Evolutionary conservation across 306 rosid species (phyloP).

Genomic region (Hippophae gyantsensis): DNA sequence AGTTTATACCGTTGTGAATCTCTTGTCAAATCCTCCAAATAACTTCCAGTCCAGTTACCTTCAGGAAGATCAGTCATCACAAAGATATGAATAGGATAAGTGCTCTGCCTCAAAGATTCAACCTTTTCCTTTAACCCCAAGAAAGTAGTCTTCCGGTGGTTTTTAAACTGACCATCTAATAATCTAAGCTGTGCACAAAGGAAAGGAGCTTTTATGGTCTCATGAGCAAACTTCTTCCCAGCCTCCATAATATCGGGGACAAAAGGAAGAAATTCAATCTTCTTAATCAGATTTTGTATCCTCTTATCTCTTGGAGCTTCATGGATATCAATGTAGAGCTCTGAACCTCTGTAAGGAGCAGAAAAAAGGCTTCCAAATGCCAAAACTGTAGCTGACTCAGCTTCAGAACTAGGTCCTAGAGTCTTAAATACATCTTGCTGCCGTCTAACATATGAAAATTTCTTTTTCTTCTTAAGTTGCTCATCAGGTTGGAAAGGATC

Average conservation of each 20-base stretch:
- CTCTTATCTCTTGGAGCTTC: constrained; percentile 45
- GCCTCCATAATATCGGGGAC: constrained; percentile 52
- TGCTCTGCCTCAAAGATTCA: constrained; percentile 38
- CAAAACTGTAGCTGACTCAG: constrained; percentile 53
- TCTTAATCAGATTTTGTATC: constrained; percentile 43
- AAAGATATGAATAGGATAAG: constrained; percentile 48
- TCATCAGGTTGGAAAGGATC: constrained; percentile 83
- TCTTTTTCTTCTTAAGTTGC: constrained; percentile 66
- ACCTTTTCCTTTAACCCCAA: constrained; percentile 41
- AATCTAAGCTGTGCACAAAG: constrained; percentile 83
- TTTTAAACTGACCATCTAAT: constrained; percentile 89
- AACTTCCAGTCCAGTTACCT: constrained; percentile 63
- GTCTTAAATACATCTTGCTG: constrained; percentile 49
- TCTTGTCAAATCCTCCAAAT: constrained; percentile 52
- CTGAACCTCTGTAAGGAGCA: constrained; percentile 63
- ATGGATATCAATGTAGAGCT: constrained; percentile 51
- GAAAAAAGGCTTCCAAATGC: constrained; percentile 94
- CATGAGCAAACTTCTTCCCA: constrained; percentile 43
- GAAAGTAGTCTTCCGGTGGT: constrained; percentile 71
- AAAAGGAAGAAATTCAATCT: constrained; percentile 53
- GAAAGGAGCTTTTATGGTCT: constrained; percentile 50
- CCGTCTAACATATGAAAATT: constrained; percentile 48
- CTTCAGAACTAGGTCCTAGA: constrained; percentile 68
- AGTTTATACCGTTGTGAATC: constrained; percentile 42
- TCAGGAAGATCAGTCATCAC: constrained; percentile 88